Base-by-base conservation (phyloP, 148 eudicot species). In the Arbutus unedo region DNA sequence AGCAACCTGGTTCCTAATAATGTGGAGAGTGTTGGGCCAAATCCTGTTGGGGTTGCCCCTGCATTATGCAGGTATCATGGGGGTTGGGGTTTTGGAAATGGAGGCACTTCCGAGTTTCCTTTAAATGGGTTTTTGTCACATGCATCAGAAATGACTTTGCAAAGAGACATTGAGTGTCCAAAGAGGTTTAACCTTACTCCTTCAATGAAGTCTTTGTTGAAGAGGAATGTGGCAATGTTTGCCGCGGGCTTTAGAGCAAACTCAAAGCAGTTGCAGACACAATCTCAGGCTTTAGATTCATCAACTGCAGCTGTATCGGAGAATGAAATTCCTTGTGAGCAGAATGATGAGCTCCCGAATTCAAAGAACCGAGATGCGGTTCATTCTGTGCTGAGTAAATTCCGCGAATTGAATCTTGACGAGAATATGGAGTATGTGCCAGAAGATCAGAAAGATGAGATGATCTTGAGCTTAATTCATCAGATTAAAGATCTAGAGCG, bases 111-210 rank as follows among this genome's bases (percentile, higher is more conserved):
- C 2, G 93, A 93, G 87, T 89, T 83, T 81, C 92, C 94, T 47
- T 85, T 85, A 25, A 90, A 90, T 82, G 93, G 90, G 70, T 76
- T 88, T 84, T 73, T 91, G 51, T 80, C 94, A 0, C 89, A 85
- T 87, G 88, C 91, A 9, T 84, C 93, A 0, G 93, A 93, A 72
- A 83, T 85, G 51, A 85, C 85, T 54, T 80, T 89, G 53, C 95
- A 87, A 68, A 91, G 84, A 74, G 97, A 97, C 88, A 90, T 93
- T 80, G 98, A 97, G 76, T 94, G 92, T 85, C 96, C 95, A 38
- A 93, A 97, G 89, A 88, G 98, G 88, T 94, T 92, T 85, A 93
- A 92, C 87, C 97, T 97, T 18, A 92, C 90, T 78, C 99, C 98
- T 82, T 89, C 96, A 0, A 93, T 94, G 99, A 93, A 93, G 79